A percentile compares a stretch with the other conserved stretches of the same genome.
These are phyloP conservation scores for Penicillium coprophilum DNA, from an alignment of 495 filamentous ascomycete species.

Conservation along the genomic window DNA sequence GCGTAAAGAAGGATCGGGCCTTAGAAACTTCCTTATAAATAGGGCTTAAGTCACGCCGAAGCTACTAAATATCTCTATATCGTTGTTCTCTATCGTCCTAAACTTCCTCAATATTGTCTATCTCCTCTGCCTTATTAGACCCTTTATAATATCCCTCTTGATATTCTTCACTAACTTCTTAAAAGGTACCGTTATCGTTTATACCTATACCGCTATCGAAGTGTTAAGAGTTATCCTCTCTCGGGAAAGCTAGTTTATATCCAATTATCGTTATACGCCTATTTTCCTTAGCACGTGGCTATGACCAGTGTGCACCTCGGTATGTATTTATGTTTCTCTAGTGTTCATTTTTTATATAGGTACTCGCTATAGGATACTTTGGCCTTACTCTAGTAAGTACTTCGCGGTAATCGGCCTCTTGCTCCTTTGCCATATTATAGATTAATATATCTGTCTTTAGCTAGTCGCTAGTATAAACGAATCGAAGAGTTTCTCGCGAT, in stretches of 20 bases:
- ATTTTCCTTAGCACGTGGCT: slow-evolving; percentile 1
- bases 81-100: no score
- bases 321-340: background rate
- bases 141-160: slow-evolving; percentile 1
- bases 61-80: no score
- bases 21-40: slow-evolving; percentile 1
- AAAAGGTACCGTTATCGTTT: background rate
- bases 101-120: background rate
- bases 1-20: background rate
- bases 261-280: background rate
- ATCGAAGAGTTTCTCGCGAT: background rate
- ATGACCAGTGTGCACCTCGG: slow-evolving; percentile 1
- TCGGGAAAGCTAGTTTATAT: background rate
- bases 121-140: background rate
- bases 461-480: background rate
- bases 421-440: slow-evolving; percentile 2
- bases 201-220: background rate
- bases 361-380: background rate
- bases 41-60: background rate
- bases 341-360: background rate
- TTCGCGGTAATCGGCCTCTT: background rate
- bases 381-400: slow-evolving; percentile 1
- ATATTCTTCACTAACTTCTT: background rate
- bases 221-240: background rate
- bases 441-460: slow-evolving; percentile 3